Conservation (phyloP, 768 basidiomycete genomes). For the Exidia glandulosa region DNA sequence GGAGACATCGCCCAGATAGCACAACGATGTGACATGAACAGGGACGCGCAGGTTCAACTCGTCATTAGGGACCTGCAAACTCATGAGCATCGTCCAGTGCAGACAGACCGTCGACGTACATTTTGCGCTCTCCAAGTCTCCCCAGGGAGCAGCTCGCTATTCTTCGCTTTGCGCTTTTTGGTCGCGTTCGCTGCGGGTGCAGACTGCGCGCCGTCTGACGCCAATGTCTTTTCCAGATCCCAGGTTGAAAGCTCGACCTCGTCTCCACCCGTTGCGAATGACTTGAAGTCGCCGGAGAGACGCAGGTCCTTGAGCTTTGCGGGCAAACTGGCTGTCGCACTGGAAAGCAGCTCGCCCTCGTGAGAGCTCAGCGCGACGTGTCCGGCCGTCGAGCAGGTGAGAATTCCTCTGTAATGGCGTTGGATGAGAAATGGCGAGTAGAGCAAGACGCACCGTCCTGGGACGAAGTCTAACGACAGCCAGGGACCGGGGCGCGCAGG, state of each 20-base stretch:
- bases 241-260: conserved; percentile 80
- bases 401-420: conserved; percentile 39
- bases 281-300: conserved; percentile 36
- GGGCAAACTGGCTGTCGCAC: conserved; percentile 48
- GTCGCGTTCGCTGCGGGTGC: too few species aligned
- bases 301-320: conserved; percentile 61
- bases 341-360: conserved; percentile 12
- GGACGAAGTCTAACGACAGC: conserved; percentile 39
- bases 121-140: conserved; percentile 85
- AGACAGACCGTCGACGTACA: too few species aligned
- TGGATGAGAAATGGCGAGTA: neutral
- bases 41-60: conserved; percentile 64
- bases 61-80: too few species aligned
- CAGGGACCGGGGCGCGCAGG: too few species aligned
- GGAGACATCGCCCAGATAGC: conserved; percentile 40
- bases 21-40: conserved; percentile 59
- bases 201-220: conserved; percentile 11
- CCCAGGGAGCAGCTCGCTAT: conserved; percentile 50
- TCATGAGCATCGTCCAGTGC: too few species aligned
- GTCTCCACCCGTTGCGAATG: conserved; percentile 75
- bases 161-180: too few species aligned
- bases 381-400: conserved; percentile 69
- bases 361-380: conserved; percentile 44
- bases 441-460: conserved; percentile 20
- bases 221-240: conserved; percentile 52